Base-by-base conservation (phyloP, 345 rosid species). In the Sisymbrium irio region DNA sequence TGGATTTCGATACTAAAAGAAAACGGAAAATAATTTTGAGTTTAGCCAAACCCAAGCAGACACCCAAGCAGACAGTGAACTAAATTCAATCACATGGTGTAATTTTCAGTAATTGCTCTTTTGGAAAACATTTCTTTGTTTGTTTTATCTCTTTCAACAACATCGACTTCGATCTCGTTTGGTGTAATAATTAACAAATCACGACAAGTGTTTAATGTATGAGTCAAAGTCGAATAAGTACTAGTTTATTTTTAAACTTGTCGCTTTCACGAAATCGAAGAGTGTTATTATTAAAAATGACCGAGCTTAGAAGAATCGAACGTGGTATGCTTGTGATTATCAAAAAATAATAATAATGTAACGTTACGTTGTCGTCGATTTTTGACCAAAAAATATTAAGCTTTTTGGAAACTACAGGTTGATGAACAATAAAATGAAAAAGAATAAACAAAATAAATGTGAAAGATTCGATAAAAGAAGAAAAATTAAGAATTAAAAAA, bases 231-330 rank as follows among this genome's bases (percentile, higher is more conserved):
- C 72, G 45, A 53, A 5, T 41, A 18, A 9, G n/a, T n/a, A n/a
- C n/a, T n/a, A n/a, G n/a, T 33, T 14, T 13, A 40, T 12, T 6
- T 30, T 32, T 41, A 41, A 25, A 20, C 3, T 73, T 64, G 14
- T 51, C 42, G 72, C 69, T 65, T 74, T 65, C 42, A 47, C 65
- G 53, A 57, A 46, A 45, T 65, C 17, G 13, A 73, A 53, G 19
- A 57, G 13, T 3, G 0, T 3, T 27, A 57, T 27, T 35, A 35
- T 36, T 37, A 12, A 73, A 27, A 57, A 46, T 65, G 25, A 18
- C 1, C 3, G 28, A 65, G 11, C n/a, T 28, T 27, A 35, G 30
- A 19, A 49, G 4, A 19, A 49, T 19, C 19, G 54, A 49, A 8
- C 54, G 28, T 49, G 54, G 54, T 28, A 49, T 49, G 54, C 54